Conservation (phyloP, 2,329 filamentous ascomycete species). For the Pseudocercospora cruenta region DNA sequence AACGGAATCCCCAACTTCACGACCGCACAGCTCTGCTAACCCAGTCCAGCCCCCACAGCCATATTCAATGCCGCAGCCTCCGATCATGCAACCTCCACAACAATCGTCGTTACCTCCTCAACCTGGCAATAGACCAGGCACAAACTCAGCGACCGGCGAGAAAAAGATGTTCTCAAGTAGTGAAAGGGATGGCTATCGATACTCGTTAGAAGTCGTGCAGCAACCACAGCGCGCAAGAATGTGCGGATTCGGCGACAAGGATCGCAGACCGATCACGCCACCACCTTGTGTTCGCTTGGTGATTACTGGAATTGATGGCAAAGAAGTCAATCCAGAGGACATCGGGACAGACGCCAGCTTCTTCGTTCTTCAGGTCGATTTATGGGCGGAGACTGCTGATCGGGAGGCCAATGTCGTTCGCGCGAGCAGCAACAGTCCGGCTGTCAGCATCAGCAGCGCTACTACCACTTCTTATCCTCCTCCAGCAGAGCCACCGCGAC, state of each 20-base stretch:
- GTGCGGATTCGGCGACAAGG: slow-evolving; percentile 99
- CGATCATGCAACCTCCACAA: slow-evolving; percentile 22
- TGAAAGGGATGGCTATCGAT: slow-evolving; percentile 29
- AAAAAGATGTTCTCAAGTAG: slow-evolving; percentile 25
- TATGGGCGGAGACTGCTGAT: slow-evolving; percentile 65
- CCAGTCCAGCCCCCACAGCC: slow-evolving; percentile 21
- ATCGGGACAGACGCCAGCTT: slow-evolving; percentile 59
- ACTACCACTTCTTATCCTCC: slow-evolving; percentile 76
- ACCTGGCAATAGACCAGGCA: slow-evolving; percentile 12
- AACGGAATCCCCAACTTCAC: slow-evolving; percentile 25
- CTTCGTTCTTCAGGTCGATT: slow-evolving; percentile 68
- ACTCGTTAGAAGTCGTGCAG: slow-evolving; percentile 68
- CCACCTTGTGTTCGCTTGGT: slow-evolving; percentile 87
- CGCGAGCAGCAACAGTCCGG: slow-evolving; percentile 66
- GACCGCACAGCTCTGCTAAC: slow-evolving; percentile 28
- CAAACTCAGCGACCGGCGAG: slow-evolving; percentile 14
- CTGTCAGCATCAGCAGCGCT: slow-evolving; percentile 74
- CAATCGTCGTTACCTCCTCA: slow-evolving; percentile 23
- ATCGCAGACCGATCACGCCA: slow-evolving; percentile 92
- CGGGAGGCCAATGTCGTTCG: slow-evolving; percentile 71
- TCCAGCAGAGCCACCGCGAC: slow-evolving; percentile 42
- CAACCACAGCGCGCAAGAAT: slow-evolving; percentile 92
- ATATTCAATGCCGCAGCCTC: slow-evolving; percentile 6
- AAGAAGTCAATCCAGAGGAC: slow-evolving; percentile 78
- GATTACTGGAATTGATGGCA: slow-evolving; percentile 75